Conservation (phyloP, 2,329 filamentous ascomycete species). For the Periconia sp. region DNA sequence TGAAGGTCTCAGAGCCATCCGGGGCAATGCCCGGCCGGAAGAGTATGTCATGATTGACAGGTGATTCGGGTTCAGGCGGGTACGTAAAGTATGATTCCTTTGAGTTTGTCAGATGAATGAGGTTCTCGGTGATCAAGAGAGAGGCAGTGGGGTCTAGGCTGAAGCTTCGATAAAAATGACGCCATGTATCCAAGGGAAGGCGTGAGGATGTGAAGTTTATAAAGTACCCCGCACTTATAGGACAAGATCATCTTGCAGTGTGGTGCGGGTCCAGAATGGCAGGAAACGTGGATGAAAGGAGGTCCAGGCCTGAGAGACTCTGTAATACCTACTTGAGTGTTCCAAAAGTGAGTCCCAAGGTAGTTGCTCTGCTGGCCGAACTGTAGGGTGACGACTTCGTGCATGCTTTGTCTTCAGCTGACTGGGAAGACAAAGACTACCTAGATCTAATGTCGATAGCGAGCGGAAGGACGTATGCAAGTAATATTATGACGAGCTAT, state of each 20-base stretch:
- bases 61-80: constrained; percentile 65
- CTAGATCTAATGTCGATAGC: too few relatives aligned
- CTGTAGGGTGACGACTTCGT: constrained; percentile 93
- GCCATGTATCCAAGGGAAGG: neutral
- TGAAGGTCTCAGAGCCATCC: constrained; percentile 89
- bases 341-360: constrained; percentile 96
- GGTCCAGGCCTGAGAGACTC: neutral
- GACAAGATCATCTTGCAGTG: too few relatives aligned
- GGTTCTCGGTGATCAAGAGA: neutral
- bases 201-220: neutral
- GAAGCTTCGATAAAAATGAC: neutral
- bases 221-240: neutral
- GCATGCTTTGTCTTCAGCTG: too few relatives aligned
- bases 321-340: constrained; percentile 70
- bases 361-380: constrained; percentile 94
- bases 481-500: too few relatives aligned
- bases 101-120: constrained; percentile 2
- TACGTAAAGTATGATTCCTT: constrained; percentile 99
- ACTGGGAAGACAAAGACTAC: too few relatives aligned
- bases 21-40: constrained; percentile 83
- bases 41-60: constrained; percentile 83
- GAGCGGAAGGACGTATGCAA: too few relatives aligned
- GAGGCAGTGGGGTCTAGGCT: neutral
- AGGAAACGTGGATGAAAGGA: too few relatives aligned
- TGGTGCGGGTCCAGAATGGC: too few relatives aligned